These are phyloP conservation scores for Lignosus rhinocerotis DNA, from an alignment of 1,284 basidiomycete species.

Conservation along the genomic window DNA sequence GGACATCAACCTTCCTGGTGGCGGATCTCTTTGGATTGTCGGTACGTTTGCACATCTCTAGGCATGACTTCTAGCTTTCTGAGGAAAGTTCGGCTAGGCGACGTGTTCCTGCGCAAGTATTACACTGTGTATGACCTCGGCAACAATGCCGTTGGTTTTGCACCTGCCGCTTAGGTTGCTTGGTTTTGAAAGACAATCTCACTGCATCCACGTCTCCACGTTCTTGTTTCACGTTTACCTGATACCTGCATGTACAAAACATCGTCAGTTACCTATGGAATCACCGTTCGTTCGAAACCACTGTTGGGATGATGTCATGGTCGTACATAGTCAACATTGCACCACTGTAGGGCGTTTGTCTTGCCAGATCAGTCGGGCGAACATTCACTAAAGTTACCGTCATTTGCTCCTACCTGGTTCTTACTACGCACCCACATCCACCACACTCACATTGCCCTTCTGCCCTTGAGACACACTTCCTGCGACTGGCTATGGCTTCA, in stretches of 20 bases:
- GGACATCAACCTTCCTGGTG: slow-evolving; percentile 89
- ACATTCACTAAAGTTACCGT: too few species aligned
- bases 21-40: slow-evolving; percentile 91
- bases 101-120: slow-evolving; percentile 86
- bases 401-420: too few species aligned
- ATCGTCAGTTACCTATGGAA: slow-evolving; percentile 14
- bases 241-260: slow-evolving; percentile 24
- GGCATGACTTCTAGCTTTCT: slow-evolving; percentile 1
- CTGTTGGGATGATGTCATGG: neutral
- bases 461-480: neutral
- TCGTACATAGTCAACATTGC: too few species aligned
- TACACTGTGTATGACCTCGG: slow-evolving; percentile 95
- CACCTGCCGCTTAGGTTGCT: slow-evolving; percentile 35
- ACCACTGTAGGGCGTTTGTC: too few species aligned
- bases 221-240: slow-evolving; percentile 3
- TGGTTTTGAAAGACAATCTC: neutral
- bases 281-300: neutral
- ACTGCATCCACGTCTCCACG: neutral
- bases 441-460: too few species aligned
- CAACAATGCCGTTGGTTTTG: slow-evolving; percentile 86
- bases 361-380: too few species aligned
- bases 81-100: slow-evolving; percentile 47
- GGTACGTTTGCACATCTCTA: slow-evolving; percentile 50
- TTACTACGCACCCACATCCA: too few species aligned
- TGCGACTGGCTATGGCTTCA: neutral